phyloP scores from a whole-genome alignment of 2,329 filamentous ascomycete species.

The Exophiala lecanii-corni region DNA sequence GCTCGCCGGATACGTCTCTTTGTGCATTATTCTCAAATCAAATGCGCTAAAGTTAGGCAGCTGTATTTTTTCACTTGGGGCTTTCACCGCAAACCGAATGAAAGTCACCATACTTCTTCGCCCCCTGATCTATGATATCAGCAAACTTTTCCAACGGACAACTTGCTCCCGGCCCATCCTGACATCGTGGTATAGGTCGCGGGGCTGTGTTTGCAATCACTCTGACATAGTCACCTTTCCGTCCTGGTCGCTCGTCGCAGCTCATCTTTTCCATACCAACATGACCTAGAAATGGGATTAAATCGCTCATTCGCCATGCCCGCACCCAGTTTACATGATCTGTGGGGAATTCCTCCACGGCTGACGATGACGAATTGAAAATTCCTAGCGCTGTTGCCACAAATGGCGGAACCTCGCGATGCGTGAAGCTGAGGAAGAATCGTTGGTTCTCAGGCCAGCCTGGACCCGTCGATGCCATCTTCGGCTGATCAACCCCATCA shows the following conservation, averaged over 20 bases:
- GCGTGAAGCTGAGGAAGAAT: constrained; percentile 58
- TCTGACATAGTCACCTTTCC: constrained; percentile 45
- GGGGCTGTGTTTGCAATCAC: constrained; percentile 60
- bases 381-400: constrained; percentile 57
- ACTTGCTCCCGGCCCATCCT: constrained; percentile 51
- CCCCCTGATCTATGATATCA: constrained; percentile 40
- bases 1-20: no score
- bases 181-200: constrained; percentile 55
- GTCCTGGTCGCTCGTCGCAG: constrained; percentile 35
- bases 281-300: constrained; percentile 61
- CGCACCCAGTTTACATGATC: constrained; percentile 45
- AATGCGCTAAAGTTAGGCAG: no score
- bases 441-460: constrained; percentile 47
- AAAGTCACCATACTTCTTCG: constrained; percentile 27
- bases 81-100: constrained; percentile 8
- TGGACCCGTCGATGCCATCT: constrained; percentile 48
- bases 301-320: constrained; percentile 53
- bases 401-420: constrained; percentile 63
- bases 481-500: constrained; percentile 39
- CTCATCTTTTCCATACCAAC: constrained; percentile 60
- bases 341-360: constrained; percentile 47
- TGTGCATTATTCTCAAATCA: no score
- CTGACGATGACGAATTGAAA: constrained; percentile 44
- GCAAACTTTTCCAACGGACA: constrained; percentile 44
- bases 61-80: constrained; percentile 3